These are phyloP conservation scores for Arctostaphylos glauca DNA, from an alignment of 148 eudicot species.

Conservation along the genomic window DNA sequence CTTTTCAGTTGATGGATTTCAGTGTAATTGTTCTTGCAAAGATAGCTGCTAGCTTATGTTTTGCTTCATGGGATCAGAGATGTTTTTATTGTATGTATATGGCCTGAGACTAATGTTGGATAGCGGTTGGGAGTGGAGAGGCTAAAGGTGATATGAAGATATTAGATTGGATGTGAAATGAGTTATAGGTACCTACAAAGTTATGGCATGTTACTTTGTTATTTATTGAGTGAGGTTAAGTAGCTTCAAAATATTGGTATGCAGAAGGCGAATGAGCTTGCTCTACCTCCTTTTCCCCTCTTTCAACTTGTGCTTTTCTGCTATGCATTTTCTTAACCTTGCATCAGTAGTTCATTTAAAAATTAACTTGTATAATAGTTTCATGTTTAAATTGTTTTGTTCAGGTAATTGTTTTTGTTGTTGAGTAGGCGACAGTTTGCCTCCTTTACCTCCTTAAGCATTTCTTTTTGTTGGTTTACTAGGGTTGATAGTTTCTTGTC, in stretches of 20 bases:
- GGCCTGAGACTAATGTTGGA: no score
- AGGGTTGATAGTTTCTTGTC: neutral
- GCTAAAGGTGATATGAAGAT: no score
- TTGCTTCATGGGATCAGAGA: neutral
- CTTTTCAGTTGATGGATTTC: neutral
- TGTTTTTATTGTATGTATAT: no score
- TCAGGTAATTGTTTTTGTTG: neutral
- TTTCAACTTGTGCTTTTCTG: neutral
- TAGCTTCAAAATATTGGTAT: neutral
- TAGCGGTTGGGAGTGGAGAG: no score
- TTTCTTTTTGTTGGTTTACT: neutral
- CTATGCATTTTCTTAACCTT: neutral
- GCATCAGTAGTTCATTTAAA: neutral
- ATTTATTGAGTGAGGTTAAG: neutral
- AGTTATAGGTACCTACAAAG: no score
- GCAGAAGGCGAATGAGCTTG: neutral
- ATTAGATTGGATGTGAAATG: no score
- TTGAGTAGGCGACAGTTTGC: neutral
- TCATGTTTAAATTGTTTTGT: neutral
- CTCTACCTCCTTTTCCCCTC: neutral
- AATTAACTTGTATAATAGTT: neutral
- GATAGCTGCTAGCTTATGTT: neutral
- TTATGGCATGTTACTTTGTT: neutral
- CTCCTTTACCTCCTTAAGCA: neutral
- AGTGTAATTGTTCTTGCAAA: neutral